phyloP scores from a whole-genome alignment of 2,329 filamentous ascomycete genomes.

The Nothopassalora personata region DNA sequence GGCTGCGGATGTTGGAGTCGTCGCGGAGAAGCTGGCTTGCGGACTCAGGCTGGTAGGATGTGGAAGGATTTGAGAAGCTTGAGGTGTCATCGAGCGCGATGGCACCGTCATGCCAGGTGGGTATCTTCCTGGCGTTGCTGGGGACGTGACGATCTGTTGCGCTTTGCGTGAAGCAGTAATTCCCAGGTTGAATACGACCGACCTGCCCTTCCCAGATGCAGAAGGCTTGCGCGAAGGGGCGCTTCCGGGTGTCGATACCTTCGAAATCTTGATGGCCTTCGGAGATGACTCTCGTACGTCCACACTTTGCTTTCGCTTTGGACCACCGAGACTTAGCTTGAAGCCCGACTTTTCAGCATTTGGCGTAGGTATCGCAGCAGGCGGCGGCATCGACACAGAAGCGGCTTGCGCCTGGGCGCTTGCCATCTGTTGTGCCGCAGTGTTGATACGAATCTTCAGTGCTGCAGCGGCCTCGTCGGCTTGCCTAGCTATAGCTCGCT shows the following conservation, averaged over 20 bases:
- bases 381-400: conserved; percentile 12
- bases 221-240: conserved; percentile 5
- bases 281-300: conserved; percentile 23
- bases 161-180: conserved; percentile 13
- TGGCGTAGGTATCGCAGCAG: conserved; percentile 9
- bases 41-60: neutral
- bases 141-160: conserved; percentile 18
- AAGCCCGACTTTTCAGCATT: conserved; percentile 21
- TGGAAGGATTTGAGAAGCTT: neutral
- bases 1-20: conserved; percentile 14
- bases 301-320: conserved; percentile 27
- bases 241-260: conserved; percentile 15
- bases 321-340: conserved; percentile 24
- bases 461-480: conserved; percentile 3
- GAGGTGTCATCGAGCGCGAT: neutral
- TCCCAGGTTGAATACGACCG: conserved; percentile 12
- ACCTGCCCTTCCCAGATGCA: conserved; percentile 7
- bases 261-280: conserved; percentile 24
- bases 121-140: conserved; percentile 10
- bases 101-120: neutral
- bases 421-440: conserved; percentile 10
- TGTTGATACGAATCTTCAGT: conserved; percentile 9
- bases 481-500: conserved; percentile 1
- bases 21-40: conserved; percentile 9
- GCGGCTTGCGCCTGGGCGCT: conserved; percentile 10